A percentile compares a stretch with the other conserved stretches of the same genome.
phyloP scores from a whole-genome alignment of 2,329 filamentous ascomycete genomes.

The Gaeumannomyces sp. region DNA sequence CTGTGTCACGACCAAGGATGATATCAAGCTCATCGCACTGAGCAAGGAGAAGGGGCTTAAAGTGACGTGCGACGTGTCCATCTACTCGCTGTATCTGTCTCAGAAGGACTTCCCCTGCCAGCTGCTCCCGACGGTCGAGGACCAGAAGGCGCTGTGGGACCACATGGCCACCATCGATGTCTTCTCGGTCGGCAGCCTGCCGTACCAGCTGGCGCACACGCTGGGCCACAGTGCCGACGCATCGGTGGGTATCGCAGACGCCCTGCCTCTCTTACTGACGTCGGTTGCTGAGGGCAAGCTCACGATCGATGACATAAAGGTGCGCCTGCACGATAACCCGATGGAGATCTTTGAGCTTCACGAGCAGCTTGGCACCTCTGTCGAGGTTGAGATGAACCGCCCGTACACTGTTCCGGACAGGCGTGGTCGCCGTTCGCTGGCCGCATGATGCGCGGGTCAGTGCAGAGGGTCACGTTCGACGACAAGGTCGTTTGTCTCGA shows the following conservation, averaged over 20 bases:
- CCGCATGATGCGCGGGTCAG: conserved; percentile 59
- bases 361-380: conserved; percentile 65
- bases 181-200: conserved; percentile 72
- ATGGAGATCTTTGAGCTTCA: conserved; percentile 78
- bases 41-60: conserved; percentile 77
- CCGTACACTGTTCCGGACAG: conserved; percentile 50
- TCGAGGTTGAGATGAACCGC: conserved; percentile 72
- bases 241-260: conserved; percentile 63
- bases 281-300: conserved; percentile 68
- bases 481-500: conserved; percentile 70
- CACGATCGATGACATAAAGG: conserved; percentile 66
- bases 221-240: conserved; percentile 48
- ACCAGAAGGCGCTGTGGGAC: conserved; percentile 70
- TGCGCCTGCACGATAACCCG: conserved; percentile 69
- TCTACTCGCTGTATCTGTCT: conserved; percentile 71
- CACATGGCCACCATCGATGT: conserved; percentile 68
- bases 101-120: conserved; percentile 64
- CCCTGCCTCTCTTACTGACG: conserved; percentile 67
- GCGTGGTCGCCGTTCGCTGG: conserved; percentile 69
- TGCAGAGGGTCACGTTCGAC: conserved; percentile 71
- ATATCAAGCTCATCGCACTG: conserved; percentile 69
- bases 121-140: conserved; percentile 58
- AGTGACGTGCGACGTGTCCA: conserved; percentile 76
- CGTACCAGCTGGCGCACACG: conserved; percentile 64
- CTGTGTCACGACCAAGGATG: conserved; percentile 73